Conservation (phyloP, 2,329 filamentous ascomycete genomes). For the Coniochaeta sp. region DNA sequence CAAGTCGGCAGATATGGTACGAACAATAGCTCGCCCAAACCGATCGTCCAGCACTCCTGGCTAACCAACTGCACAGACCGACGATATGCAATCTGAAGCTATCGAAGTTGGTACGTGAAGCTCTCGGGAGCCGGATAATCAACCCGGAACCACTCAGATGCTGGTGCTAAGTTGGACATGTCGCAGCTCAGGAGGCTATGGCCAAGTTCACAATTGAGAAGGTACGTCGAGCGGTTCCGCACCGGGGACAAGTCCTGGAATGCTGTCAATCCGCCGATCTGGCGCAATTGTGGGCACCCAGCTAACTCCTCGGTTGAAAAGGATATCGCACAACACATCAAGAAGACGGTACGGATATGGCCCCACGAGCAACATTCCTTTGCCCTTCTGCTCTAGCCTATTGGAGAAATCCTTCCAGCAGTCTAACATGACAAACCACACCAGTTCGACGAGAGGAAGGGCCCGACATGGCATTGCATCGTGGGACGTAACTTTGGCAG, state of each 20-base stretch:
- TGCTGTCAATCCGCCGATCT: not conserved
- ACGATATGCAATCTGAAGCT: slow-evolving; percentile 94
- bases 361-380: not conserved
- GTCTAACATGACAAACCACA: not conserved
- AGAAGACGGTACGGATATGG: slow-evolving; percentile 63
- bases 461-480: slow-evolving; percentile 98
- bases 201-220: slow-evolving; percentile 56
- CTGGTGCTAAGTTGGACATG: slow-evolving; percentile 3
- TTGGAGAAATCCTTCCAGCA: slow-evolving; percentile 6
- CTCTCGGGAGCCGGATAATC: not conserved
- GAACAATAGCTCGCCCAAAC: slow-evolving; percentile 16
- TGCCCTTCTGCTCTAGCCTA: not conserved
- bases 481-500: slow-evolving; percentile 98
- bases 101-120: slow-evolving; percentile 81
- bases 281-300: not conserved
- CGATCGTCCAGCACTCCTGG: slow-evolving; percentile 4
- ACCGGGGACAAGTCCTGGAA: not conserved
- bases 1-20: slow-evolving; percentile 98
- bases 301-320: slow-evolving; percentile 24
- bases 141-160: not conserved
- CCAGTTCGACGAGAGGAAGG: slow-evolving; percentile 94
- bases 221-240: slow-evolving; percentile 25
- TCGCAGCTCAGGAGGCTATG: slow-evolving; percentile 55
- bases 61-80: slow-evolving; percentile 52
- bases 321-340: slow-evolving; percentile 95